phyloP scores from a whole-genome alignment of 441 rosid species.

The Populus trichocarpa region DNA sequence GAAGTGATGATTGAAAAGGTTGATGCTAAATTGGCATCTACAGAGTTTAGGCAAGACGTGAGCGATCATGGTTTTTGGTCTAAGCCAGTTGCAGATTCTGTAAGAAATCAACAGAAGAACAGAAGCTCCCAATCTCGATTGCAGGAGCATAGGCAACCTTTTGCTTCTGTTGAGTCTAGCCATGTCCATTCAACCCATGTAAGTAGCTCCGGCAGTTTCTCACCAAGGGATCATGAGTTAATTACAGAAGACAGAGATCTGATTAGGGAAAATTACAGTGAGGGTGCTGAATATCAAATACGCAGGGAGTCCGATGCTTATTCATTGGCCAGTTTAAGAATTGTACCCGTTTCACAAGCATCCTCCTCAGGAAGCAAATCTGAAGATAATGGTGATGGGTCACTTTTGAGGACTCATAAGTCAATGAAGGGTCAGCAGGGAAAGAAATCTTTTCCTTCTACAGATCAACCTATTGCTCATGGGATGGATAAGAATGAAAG shows the following conservation, averaged over 20 bases:
- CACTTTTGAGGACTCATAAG: conserved; percentile 18
- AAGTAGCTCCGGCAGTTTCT: conserved; percentile 5
- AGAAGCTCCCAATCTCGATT: background rate
- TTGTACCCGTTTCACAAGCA: background rate
- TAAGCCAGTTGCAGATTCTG: conserved; percentile 44
- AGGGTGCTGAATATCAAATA: conserved; percentile 8
- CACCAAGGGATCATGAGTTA: background rate
- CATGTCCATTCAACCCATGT: background rate
- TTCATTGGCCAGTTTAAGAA: background rate
- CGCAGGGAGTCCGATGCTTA: conserved; percentile 3
- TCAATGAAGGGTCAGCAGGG: conserved; percentile 41
- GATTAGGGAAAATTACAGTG: background rate
- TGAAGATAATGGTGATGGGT: conserved; percentile 77
- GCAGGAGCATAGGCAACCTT: conserved; percentile 11
- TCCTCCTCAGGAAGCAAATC: conserved; percentile 22
- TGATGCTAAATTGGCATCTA: conserved; percentile 40
- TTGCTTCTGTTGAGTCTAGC: conserved; percentile 7
- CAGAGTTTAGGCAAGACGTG: conserved; percentile 44
- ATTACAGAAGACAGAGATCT: background rate
- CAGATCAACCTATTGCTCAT: conserved; percentile 28
- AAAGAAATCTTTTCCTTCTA: conserved; percentile 47
- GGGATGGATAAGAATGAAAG: conserved; percentile 29
- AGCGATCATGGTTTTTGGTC: conserved; percentile 61
- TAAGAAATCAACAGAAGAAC: conserved; percentile 36
- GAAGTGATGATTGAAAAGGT: conserved; percentile 51